phyloP scores from a whole-genome alignment of 169 alveolate species.

The Hammondia hammondi region DNA sequence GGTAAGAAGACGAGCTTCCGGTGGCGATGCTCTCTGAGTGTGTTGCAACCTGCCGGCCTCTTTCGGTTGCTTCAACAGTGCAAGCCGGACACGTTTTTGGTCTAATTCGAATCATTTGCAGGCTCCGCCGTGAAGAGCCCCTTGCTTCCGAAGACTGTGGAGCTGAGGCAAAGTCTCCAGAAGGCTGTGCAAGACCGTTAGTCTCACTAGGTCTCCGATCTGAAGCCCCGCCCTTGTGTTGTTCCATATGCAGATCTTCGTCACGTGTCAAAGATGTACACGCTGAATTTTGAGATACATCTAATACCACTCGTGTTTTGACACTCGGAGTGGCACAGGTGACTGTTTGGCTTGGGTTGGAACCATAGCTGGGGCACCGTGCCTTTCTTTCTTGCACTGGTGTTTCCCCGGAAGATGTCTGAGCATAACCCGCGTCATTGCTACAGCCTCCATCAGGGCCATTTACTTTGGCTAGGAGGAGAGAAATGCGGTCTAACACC shows the following conservation, averaged over 20 bases:
- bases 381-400: background rate
- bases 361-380: background rate
- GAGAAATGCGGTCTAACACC: background rate
- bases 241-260: background rate
- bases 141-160: background rate
- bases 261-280: background rate
- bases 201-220: background rate
- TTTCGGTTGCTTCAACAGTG: background rate
- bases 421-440: background rate
- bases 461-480: background rate
- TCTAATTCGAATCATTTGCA: background rate
- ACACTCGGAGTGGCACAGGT: background rate
- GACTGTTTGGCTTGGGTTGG: background rate
- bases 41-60: background rate
- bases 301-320: background rate
- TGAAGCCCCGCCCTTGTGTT: background rate
- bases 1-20: background rate
- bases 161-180: background rate
- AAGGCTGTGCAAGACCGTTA: background rate
- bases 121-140: background rate
- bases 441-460: background rate
- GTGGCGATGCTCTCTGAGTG: background rate
- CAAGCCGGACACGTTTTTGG: background rate
- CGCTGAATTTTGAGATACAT: background rate
- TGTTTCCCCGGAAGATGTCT: background rate